Evolutionary conservation across 2,329 filamentous ascomycete genomes (phyloP).

Genomic region (Dactylellina cionopaga): DNA sequence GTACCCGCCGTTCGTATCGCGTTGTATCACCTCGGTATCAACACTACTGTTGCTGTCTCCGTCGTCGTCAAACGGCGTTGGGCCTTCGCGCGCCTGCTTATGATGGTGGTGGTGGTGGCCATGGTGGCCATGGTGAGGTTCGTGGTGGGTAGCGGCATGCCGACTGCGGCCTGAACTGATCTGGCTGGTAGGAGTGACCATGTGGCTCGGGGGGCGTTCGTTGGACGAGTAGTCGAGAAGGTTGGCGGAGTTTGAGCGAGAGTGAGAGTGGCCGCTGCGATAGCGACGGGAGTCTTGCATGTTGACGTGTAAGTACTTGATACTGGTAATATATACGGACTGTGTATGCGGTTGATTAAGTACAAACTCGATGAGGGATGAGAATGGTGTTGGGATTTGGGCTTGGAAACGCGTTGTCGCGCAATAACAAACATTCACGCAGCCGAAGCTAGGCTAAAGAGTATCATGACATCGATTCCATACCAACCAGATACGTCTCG

Average conservation of each 20-base stretch:
- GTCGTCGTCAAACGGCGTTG: conserved; percentile 44
- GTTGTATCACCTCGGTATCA: conserved; percentile 43
- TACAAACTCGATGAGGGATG: not conserved
- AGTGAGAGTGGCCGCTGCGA: conserved; percentile 42
- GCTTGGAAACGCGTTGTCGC: conserved; percentile 38
- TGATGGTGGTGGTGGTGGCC: conserved; percentile 9
- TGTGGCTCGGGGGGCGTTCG: conserved; percentile 48
- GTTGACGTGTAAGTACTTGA: not conserved
- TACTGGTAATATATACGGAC: not conserved
- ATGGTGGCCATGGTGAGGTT: conserved; percentile 31
- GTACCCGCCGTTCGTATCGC: conserved; percentile 45
- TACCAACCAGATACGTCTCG: too few relatives aligned
- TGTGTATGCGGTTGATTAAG: too few relatives aligned
- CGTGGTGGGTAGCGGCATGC: conserved; percentile 62
- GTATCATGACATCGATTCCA: not conserved
- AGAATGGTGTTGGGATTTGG: not conserved
- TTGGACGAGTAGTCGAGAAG: conserved; percentile 39
- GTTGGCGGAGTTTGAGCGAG: conserved; percentile 49
- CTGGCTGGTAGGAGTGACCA: conserved; percentile 62
- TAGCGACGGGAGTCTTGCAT: conserved; percentile 47
- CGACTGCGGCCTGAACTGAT: conserved; percentile 70
- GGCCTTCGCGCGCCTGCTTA: conserved; percentile 31
- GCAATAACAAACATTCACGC: conserved; percentile 15
- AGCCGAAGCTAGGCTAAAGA: not conserved
- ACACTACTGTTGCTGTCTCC: conserved; percentile 22